Base-by-base conservation (phyloP, 2,329 filamentous ascomycete genomes). In the Dothiorella sarmentorum region DNA sequence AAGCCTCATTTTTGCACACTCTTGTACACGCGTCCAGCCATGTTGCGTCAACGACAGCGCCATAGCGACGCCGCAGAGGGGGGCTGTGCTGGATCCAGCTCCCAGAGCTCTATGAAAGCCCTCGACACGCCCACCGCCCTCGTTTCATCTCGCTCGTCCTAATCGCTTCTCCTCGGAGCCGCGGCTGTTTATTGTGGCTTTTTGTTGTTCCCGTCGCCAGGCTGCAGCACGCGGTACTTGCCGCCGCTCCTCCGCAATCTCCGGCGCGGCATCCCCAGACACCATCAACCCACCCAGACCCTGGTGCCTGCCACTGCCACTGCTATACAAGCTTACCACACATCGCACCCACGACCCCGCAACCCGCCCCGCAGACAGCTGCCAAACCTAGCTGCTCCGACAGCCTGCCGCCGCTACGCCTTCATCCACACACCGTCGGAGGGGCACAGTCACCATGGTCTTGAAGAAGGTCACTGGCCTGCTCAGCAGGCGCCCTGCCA, bases 401-500 rank as follows among this genome's bases (percentile, higher is more conserved):
- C 13, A 47, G 18, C 33, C 24, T n/a, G n/a, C 26, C n/a, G 18
- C 45, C 56, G 15, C 33, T 13, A 6, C 38, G 18, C 33, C 43
- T 22, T 17, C 33, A 15, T n/a, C 15, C 45, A 24, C 56, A 18
- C 43, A n/a, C 37, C 37, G 17, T 13, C 24, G n/a, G 40, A 11
- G 13, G 61, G 61, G 60, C 61, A 57, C 15, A 33, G 27, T n/a
- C 53, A 17, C 31, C 42, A 74, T 74, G 72, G 72, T 69, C 52
- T 67, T 73, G 65, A 73, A 73, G 69, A 69, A 68, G 62, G 64
- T 73, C 47, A 70, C 68, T 27, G 43, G 58, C 47, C 26, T 63
- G 47, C 61, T 74, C 60, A 70, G 72, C 63, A 71, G 67, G 65
- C 68, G 67, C 53, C 65, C 67, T 42, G 63, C 67, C 69, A 63